Evolutionary conservation across 805 yeast species (phyloP).

Genomic region (Starmerella tilneyi): DNA sequence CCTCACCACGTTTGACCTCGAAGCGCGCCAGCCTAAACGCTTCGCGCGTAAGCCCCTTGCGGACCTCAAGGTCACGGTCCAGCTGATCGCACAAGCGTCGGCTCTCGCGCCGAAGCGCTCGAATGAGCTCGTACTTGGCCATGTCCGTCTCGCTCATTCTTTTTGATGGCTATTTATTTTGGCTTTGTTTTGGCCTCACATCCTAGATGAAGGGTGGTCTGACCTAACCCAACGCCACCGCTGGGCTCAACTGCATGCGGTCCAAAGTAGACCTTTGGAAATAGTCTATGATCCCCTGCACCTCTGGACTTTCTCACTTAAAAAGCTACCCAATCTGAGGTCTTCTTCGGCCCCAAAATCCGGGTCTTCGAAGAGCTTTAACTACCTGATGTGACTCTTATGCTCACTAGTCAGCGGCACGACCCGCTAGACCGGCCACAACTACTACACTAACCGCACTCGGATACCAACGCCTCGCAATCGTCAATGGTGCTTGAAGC

Average conservation of each 20-base stretch:
- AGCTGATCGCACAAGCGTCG: conserved; percentile 2
- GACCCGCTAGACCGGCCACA: background rate
- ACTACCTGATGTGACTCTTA: conserved; percentile 3
- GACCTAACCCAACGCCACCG: no score
- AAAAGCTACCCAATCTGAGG: no score
- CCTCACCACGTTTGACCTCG: conserved; percentile 1
- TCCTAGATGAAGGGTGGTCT: no score
- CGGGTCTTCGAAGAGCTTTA: no score
- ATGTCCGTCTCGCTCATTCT: background rate
- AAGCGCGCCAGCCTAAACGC: conserved; percentile 8
- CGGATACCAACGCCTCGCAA: background rate
- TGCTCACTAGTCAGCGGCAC: conserved; percentile 1
- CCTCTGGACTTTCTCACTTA: no score
- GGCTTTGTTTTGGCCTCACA: no score
- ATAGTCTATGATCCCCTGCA: no score
- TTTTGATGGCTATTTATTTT: no score
- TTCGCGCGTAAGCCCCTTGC: conserved; percentile 11
- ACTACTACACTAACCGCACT: background rate
- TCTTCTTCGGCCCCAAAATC: no score
- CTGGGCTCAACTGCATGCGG: no score
- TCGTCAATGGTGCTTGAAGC: conserved; percentile 83
- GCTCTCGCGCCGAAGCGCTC: conserved; percentile 4
- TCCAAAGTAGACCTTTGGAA: no score
- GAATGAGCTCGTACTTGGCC: conserved; percentile 7
- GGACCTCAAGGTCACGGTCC: conserved; percentile 10